phyloP scores from a whole-genome alignment of 2,329 filamentous ascomycete species.

The Monosporascus sp. region DNA sequence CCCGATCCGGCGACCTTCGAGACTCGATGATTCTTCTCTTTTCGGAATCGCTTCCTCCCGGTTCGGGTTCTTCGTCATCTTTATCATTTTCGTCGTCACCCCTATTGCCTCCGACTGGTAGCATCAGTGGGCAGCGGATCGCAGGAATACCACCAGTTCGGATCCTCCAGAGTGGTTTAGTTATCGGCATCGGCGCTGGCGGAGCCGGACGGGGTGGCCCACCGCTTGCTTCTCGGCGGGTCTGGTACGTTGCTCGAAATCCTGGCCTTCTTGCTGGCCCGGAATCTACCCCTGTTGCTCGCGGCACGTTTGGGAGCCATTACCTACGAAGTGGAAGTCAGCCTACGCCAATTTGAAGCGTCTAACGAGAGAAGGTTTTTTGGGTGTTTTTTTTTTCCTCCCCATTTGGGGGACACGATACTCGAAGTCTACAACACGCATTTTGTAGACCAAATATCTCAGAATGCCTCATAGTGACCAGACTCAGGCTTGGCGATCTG shows the following conservation, averaged over 20 bases:
- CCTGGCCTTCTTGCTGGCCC: constrained; percentile 16
- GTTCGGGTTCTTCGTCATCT: background rate
- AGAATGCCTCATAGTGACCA: too few relatives aligned
- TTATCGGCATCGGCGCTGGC: constrained; percentile 28
- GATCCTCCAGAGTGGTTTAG: constrained; percentile 18
- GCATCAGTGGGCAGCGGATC: constrained; percentile 17
- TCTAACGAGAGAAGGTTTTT: too few relatives aligned
- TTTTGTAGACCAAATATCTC: too few relatives aligned
- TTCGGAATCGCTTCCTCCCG: too few relatives aligned
- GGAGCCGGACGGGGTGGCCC: constrained; percentile 29
- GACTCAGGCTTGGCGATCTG: too few relatives aligned
- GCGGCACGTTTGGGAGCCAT: constrained; percentile 21
- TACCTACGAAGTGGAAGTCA: background rate
- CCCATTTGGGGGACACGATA: too few relatives aligned
- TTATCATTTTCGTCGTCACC: constrained; percentile 8
- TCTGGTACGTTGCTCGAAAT: constrained; percentile 1
- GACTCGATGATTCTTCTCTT: constrained; percentile 1
- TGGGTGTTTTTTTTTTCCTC: too few relatives aligned
- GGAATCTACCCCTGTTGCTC: constrained; percentile 2
- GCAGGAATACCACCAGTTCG: constrained; percentile 22
- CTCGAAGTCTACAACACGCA: too few relatives aligned
- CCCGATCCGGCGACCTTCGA: constrained; percentile 4
- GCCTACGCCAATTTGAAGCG: too few relatives aligned
- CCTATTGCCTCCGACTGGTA: background rate
- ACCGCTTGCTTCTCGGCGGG: constrained; percentile 21